These are phyloP conservation scores for Tillandsia leiboldiana DNA, from an alignment of 176 grass and related monocot species.

Conservation along the genomic window DNA sequence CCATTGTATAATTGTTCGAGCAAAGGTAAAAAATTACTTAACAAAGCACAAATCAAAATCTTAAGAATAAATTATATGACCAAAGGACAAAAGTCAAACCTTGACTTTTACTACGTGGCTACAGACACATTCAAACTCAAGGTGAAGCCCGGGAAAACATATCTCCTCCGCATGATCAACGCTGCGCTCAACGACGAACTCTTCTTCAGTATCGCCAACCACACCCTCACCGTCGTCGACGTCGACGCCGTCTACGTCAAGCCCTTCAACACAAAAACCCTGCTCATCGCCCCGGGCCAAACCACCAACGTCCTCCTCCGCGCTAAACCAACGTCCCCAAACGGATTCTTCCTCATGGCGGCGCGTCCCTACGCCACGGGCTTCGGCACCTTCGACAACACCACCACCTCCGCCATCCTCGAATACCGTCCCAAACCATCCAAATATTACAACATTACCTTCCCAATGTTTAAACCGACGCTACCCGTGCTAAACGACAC, in stretches of 20 bases:
- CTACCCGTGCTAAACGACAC: slow-evolving; percentile 64
- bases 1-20: slow-evolving; percentile 67
- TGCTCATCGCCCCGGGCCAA: slow-evolving; percentile 59
- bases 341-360: slow-evolving; percentile 45
- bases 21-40: slow-evolving; percentile 15
- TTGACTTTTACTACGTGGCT: background rate
- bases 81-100: too few relatives aligned
- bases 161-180: slow-evolving; percentile 58
- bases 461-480: slow-evolving; percentile 25
- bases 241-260: slow-evolving; percentile 49
- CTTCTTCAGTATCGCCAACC: slow-evolving; percentile 53
- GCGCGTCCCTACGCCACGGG: slow-evolving; percentile 47
- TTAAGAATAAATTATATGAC: too few relatives aligned
- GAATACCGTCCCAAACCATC: slow-evolving; percentile 22
- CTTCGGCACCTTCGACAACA: slow-evolving; percentile 61
- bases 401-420: slow-evolving; percentile 46
- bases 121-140: slow-evolving; percentile 58
- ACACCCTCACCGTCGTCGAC: slow-evolving; percentile 56
- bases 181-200: slow-evolving; percentile 62
- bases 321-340: slow-evolving; percentile 17
- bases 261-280: slow-evolving; percentile 44
- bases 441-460: slow-evolving; percentile 19
- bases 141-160: slow-evolving; percentile 39
- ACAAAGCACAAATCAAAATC: too few relatives aligned
- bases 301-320: slow-evolving; percentile 68